phyloP scores from a whole-genome alignment of 176 grass and related monocot genomes.

The Alopecurus myosuroides region DNA sequence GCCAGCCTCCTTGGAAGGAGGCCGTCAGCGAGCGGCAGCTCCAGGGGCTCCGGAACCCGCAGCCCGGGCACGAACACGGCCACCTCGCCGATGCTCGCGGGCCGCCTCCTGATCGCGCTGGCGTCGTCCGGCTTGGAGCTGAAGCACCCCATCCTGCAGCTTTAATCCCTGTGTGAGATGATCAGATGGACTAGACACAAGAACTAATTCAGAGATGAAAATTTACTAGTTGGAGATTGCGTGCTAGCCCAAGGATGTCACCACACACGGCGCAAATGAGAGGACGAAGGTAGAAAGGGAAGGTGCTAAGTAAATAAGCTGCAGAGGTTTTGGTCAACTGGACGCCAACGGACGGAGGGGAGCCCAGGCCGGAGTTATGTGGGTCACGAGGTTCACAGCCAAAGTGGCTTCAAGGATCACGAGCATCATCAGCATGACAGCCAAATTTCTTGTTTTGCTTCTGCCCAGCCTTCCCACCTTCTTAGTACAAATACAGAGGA shows the following conservation, averaged over 20 bases:
- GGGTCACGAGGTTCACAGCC: constrained; percentile 39
- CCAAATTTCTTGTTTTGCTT: constrained; percentile 2
- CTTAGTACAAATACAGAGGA: background rate
- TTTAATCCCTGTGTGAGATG: background rate
- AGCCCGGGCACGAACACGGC: constrained; percentile 70
- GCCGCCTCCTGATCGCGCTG: constrained; percentile 34
- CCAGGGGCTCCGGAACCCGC: constrained; percentile 51
- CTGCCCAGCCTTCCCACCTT: background rate
- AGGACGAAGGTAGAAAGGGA: background rate
- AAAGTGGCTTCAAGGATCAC: constrained; percentile 22
- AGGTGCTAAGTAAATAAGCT: background rate
- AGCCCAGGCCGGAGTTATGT: constrained; percentile 28
- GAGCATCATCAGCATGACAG: background rate
- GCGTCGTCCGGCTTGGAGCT: constrained; percentile 51
- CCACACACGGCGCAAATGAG: background rate
- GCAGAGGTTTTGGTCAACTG: constrained; percentile 32
- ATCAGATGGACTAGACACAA: background rate
- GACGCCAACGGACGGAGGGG: constrained; percentile 28
- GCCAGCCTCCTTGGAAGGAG: constrained; percentile 47
- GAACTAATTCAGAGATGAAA: background rate
- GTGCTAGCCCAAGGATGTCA: background rate
- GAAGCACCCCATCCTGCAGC: constrained; percentile 66
- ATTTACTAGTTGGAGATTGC: background rate
- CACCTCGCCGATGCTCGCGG: constrained; percentile 78
- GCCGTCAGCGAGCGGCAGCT: constrained; percentile 42